Percentiles rank a stretch among this genome's conserved stretches.
These are phyloP conservation scores for Sedum album DNA, from an alignment of 164 flowering plant species.

Conservation along the genomic window DNA sequence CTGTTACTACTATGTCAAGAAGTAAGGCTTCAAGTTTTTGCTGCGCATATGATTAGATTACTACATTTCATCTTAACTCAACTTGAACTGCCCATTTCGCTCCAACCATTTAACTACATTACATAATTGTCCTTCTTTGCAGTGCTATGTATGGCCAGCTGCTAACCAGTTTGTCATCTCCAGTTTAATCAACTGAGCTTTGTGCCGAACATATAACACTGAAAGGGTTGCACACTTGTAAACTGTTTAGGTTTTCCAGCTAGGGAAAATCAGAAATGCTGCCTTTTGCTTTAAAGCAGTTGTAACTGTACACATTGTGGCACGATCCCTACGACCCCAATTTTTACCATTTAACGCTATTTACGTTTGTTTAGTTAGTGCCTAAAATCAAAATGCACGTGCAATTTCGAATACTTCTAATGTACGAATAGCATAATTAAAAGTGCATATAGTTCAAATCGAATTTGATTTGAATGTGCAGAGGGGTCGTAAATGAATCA, in stretches of 20 bases:
- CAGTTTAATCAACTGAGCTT: constrained; percentile 22
- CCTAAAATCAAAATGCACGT: no score
- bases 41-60: neutral
- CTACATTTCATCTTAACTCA: neutral
- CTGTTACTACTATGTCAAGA: constrained; percentile 80
- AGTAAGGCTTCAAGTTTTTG: constrained; percentile 24
- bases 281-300: no score
- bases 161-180: constrained; percentile 35
- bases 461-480: no score
- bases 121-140: constrained; percentile 16
- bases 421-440: no score
- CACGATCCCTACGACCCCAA: no score
- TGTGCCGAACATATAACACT: neutral
- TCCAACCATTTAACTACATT: neutral
- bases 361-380: no score
- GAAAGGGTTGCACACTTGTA: no score
- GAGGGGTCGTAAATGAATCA: no score
- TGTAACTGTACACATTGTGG: no score
- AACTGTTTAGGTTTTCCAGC: neutral
- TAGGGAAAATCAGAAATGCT: neutral
- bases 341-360: no score
- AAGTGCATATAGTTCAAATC: no score
- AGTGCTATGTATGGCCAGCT: constrained; percentile 58
- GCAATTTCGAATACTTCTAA: no score
- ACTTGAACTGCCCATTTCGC: neutral